These are phyloP conservation scores for Naganishia albida DNA, from an alignment of 1,284 basidiomycete species.

Conservation along the genomic window DNA sequence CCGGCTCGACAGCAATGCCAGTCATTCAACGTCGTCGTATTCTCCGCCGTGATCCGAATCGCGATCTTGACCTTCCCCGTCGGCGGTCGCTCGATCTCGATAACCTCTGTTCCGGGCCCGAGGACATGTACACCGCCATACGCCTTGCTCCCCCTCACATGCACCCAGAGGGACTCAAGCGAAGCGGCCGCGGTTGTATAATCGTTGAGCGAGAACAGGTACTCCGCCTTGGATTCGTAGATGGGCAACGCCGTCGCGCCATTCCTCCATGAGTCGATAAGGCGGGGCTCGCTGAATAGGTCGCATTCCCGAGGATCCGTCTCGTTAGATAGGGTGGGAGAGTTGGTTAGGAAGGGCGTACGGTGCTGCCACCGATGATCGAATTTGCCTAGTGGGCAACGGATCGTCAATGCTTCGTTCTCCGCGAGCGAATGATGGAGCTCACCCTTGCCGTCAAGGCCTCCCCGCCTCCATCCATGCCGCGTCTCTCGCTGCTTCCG, in stretches of 20 bases:
- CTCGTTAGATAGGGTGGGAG: background rate
- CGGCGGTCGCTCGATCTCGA: conserved; percentile 9
- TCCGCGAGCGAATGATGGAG: conserved; percentile 25
- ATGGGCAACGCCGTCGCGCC: conserved; percentile 13
- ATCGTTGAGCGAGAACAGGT: conserved; percentile 2
- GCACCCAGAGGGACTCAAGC: background rate
- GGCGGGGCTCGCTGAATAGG: conserved; percentile 14
- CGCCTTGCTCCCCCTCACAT: conserved; percentile 11
- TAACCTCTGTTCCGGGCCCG: conserved; percentile 6
- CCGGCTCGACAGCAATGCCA: conserved; percentile 21
- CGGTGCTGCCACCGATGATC: conserved; percentile 20
- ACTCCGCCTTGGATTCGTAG: conserved; percentile 2
- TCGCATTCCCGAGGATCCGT: conserved; percentile 21
- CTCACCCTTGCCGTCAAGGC: conserved; percentile 57
- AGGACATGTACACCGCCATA: conserved; percentile 3
- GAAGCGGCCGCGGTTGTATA: too few species aligned
- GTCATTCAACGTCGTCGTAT: conserved; percentile 1
- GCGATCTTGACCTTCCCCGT: conserved; percentile 19
- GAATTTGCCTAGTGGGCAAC: conserved; percentile 2
- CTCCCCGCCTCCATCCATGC: conserved; percentile 14
- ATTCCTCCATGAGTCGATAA: conserved; percentile 9
- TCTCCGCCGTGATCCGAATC: background rate
- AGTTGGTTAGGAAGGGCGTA: conserved; percentile 2
- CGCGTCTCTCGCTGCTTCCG: background rate
- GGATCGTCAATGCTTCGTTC: background rate